Percentiles rank a stretch among this genome's conserved stretches.
These are phyloP conservation scores for Eustoma russellianum DNA, from an alignment of 257 asterid genomes.

Conservation along the genomic window DNA sequence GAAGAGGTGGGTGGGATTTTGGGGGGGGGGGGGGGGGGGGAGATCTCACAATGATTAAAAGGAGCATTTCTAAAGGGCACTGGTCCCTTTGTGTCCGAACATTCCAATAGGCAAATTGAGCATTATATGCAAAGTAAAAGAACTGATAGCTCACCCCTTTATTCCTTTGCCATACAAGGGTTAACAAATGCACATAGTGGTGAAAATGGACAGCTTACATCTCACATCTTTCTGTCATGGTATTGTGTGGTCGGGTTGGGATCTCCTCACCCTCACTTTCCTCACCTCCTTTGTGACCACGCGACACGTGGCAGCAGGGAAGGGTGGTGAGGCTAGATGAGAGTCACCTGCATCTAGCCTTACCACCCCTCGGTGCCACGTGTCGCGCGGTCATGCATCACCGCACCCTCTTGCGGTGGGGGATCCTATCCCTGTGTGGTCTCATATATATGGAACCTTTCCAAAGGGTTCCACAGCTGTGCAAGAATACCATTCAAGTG, in stretches of 20 bases:
- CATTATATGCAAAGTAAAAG: slow-evolving; percentile 12
- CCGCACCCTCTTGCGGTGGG: too few relatives aligned
- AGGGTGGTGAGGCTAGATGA: too few relatives aligned
- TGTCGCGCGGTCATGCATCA: too few relatives aligned
- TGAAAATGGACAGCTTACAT: neutral
- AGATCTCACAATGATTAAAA: slow-evolving; percentile 6
- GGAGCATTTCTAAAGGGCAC: slow-evolving; percentile 6
- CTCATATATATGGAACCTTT: slow-evolving; percentile 9
- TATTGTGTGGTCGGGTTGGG: slow-evolving; percentile 15
- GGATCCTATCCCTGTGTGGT: too few relatives aligned
- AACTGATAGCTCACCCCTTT: slow-evolving; percentile 8
- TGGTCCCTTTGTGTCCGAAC: slow-evolving; percentile 7
- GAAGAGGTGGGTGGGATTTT: neutral
- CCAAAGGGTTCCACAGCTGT: slow-evolving; percentile 4
- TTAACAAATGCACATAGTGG: slow-evolving; percentile 7
- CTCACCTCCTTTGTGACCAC: too few relatives aligned
- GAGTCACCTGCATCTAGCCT: too few relatives aligned
- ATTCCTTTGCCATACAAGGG: slow-evolving; percentile 19
- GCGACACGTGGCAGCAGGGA: too few relatives aligned
- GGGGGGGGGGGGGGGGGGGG: neutral
- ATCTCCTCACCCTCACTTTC: too few relatives aligned
- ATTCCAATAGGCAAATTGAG: slow-evolving; percentile 5
- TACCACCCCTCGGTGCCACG: too few relatives aligned
- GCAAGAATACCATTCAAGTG: slow-evolving; percentile 4
- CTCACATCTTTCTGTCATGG: too few relatives aligned